Evolutionary conservation across 768 basidiomycete species (phyloP), one percentile per base, ranked within the genome.

Genomic region (Boletus rubropictus): DNA sequence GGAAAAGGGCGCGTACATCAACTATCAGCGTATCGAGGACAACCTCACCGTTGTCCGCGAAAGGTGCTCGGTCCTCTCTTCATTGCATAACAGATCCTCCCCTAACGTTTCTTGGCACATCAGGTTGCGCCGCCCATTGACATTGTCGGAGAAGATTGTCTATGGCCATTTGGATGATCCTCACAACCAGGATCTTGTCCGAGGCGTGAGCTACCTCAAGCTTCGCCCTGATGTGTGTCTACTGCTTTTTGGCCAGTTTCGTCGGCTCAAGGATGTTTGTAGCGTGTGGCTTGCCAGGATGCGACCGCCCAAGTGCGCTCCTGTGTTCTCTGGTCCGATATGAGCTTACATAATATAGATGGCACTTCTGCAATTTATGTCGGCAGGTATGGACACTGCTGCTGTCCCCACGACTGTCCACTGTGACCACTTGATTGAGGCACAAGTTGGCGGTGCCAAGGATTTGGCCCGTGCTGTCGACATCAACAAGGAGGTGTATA

Each of bases 321-420:
- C n/a, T 24, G 34, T 45, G 51, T 57, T 48, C 58, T 4, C 58
- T 51, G 22, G 29, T 46, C 28, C 28, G 35, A 41, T 41, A 15
- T n/a, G 27, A 15, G 39, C 57, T 66, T 55, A 69, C 60, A 61
- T 69, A 55, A 65, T 48, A 0, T 67, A 98, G 90, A 99, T 99
- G 96, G 96, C 96, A 17, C 81, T 99, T 47, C 79, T 99, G 56
- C 96, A 99, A 78, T 99, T 99, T 81, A 99, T 99, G 96, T 97
- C 96, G 42, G 93, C 96, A 15, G 95, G 95, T 54, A 93, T 99
- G 80, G 90, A 90, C 66, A 95, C 92, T 38, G 91, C 90, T 33
- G 95, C 95, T 38, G 94, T 97, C 54, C 95, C 95, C 28, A 95
- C 95, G 55, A 95, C 96, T 53, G 96, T 99, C 37, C 95, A 99